phyloP scores from a whole-genome alignment of 768 basidiomycete genomes.

The Mycena galopus region DNA sequence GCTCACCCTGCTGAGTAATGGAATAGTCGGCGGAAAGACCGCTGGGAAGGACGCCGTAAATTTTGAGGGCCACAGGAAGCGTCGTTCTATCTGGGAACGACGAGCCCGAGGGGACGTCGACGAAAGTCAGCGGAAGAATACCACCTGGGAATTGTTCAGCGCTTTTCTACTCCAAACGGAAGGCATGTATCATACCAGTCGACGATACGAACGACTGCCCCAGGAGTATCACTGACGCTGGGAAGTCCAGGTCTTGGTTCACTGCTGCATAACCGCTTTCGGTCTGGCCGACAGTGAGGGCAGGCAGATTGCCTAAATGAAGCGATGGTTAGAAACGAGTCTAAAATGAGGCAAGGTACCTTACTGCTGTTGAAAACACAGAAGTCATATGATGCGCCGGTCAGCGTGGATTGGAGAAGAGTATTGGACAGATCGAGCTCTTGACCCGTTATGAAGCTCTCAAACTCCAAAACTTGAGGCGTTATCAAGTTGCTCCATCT shows the following conservation, averaged over 20 bases:
- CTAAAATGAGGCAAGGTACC: background rate
- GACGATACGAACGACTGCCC: background rate
- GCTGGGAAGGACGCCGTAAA: background rate
- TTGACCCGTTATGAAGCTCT: background rate
- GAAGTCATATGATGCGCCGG: background rate
- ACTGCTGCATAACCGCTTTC: slow-evolving; percentile 13
- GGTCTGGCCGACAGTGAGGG: slow-evolving; percentile 1
- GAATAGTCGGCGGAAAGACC: background rate
- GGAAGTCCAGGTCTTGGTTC: background rate
- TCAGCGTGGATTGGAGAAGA: background rate
- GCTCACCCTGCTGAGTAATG: slow-evolving; percentile 2
- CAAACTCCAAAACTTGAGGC: background rate
- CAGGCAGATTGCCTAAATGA: background rate
- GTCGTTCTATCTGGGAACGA: background rate
- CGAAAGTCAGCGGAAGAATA: background rate
- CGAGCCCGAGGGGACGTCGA: background rate
- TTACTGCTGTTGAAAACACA: slow-evolving; percentile 12
- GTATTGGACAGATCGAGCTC: slow-evolving; percentile 14
- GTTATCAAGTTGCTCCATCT: slow-evolving; percentile 8
- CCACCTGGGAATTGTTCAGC: background rate
- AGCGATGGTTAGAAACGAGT: background rate
- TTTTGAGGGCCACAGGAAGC: background rate
- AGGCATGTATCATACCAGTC: background rate
- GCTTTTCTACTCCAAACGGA: background rate
- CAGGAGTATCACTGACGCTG: background rate